Conservation (phyloP, 2,329 filamentous ascomycete species). For the Penicillium sp. region DNA sequence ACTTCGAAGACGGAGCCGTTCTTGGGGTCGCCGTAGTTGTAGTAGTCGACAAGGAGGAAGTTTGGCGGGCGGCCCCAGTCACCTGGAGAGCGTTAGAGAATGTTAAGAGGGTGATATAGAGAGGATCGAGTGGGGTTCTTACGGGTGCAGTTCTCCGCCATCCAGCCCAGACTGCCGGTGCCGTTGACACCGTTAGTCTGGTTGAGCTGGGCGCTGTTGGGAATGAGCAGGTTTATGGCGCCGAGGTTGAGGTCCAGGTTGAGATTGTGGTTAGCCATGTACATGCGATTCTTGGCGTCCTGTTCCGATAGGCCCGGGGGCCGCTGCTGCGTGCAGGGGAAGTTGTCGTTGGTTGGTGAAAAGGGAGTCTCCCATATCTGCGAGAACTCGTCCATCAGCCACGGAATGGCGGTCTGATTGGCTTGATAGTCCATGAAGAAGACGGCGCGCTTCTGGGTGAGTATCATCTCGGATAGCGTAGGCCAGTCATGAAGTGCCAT, state of each 20-base stretch:
- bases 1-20: conserved; percentile 74
- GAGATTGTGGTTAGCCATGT: conserved; percentile 87
- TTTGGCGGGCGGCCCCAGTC: conserved; percentile 69
- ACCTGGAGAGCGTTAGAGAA: conserved; percentile 25
- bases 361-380: conserved; percentile 93
- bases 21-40: conserved; percentile 65
- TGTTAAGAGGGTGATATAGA: background rate
- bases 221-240: conserved; percentile 64
- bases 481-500: conserved; percentile 79
- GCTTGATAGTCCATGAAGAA: conserved; percentile 84
- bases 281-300: conserved; percentile 63
- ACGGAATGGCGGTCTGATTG: conserved; percentile 74
- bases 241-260: conserved; percentile 73
- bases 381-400: conserved; percentile 81
- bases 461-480: conserved; percentile 72
- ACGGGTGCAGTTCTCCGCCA: conserved; percentile 62
- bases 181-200: conserved; percentile 68
- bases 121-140: conserved; percentile 19
- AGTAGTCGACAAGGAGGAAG: conserved; percentile 81
- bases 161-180: conserved; percentile 63
- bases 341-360: conserved; percentile 64
- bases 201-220: conserved; percentile 67
- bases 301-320: conserved; percentile 63
- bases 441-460: conserved; percentile 67
- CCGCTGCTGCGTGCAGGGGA: conserved; percentile 76